These are phyloP conservation scores for Lactifluus echinatus DNA, from an alignment of 768 basidiomycete genomes.

Conservation along the genomic window DNA sequence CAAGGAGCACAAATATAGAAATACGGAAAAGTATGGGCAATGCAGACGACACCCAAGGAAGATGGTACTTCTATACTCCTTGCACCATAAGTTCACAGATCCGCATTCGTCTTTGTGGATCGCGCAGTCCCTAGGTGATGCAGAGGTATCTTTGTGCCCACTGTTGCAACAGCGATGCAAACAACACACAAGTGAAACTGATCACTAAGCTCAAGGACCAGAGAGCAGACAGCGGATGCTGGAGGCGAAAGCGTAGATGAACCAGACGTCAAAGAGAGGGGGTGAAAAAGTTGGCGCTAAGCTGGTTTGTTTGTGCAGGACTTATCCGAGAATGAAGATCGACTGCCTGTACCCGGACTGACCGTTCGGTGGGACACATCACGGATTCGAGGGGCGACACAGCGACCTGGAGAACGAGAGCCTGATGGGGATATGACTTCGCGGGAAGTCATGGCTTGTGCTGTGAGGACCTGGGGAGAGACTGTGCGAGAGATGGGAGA, in stretches of 20 bases:
- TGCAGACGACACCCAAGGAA: not conserved
- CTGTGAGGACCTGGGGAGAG: no score
- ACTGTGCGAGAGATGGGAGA: no score
- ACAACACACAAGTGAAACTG: not conserved
- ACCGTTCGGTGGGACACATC: no score
- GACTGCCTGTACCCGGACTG: no score
- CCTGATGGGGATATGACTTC: no score
- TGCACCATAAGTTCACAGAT: not conserved
- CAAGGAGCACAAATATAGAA: not conserved
- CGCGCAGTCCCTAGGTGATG: not conserved
- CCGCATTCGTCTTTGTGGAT: not conserved
- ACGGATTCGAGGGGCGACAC: no score
- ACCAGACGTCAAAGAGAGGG: not conserved
- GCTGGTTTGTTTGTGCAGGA: not conserved
- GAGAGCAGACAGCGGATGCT: not conserved
- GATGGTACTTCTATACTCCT: not conserved
- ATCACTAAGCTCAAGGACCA: conserved; percentile 2
- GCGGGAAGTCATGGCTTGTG: no score
- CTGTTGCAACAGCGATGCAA: conserved; percentile 4
- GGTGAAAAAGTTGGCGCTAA: not conserved
- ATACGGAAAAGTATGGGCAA: not conserved
- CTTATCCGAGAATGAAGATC: no score
- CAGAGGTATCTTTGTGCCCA: conserved; percentile 1
- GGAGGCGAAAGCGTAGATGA: not conserved
- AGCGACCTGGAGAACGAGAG: no score